Evolutionary conservation across 805 yeast species (phyloP), one percentile per base, ranked within the genome.

Genomic region (Candida railenensis): DNA sequence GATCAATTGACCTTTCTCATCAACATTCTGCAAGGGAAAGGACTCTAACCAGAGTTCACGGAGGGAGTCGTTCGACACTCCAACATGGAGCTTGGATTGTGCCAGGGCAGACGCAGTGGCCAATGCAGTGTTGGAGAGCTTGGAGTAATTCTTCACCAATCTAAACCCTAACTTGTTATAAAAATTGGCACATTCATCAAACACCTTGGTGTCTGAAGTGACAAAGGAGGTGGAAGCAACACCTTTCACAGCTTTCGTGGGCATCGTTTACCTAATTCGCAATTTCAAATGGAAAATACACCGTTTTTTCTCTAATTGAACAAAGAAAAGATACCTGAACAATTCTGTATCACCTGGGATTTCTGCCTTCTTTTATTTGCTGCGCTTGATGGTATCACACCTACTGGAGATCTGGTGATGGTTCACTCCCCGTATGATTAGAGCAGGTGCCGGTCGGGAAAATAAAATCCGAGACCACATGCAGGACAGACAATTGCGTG

Each of bases 41-140:
- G 82, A 68, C 61, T 85, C 87, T 40, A 87, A 61, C 95, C 95
- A 87, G 22, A 80, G 64, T 63, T 87, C 95, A 51, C 73, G 77
- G 42, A 83, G 57, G 0, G 91, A 85, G 52, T 85, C 89, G 47
- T 70, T 73, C 7, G 89, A 77, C 40, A 86, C 69, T 3, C 91
- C 91, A 40, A 69, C 62, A 14, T 71, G 61, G 28, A 61, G 53
- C 36, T 57, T 56, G 42, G 69, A 54, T 43, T 60, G 58, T 48
- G 54, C 55, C 20, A 51, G 47, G 16, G 51, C 53, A 28, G 61
- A 52, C 50, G 66, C 50, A 50, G 42, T 12, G 49, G 65, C 36
- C 53, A 62, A 48, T 50, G 63, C 46, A 68, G 64, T 50, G 73
- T 69, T 45, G 58, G 63, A 60, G 69, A 61, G 78, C 51, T 84